These are phyloP conservation scores for Maudiozyma pseudohumilis DNA, from an alignment of 805 yeast species.

Conservation along the genomic window DNA sequence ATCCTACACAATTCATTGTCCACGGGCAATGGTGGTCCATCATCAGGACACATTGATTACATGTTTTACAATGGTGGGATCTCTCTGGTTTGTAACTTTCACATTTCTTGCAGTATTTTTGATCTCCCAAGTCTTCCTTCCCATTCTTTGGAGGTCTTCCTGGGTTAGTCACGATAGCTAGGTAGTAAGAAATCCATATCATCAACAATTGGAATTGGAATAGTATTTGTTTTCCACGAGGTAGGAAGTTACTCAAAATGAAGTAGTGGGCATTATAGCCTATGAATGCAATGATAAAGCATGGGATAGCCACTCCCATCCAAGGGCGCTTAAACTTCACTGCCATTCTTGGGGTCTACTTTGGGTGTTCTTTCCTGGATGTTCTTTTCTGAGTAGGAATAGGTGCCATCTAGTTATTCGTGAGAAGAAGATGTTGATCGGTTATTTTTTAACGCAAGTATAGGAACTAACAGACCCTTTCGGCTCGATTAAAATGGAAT, in stretches of 20 bases:
- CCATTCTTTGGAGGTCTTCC: slow-evolving; percentile 55
- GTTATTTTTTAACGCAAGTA: too few species aligned
- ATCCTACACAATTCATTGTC: slow-evolving; percentile 88
- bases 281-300: slow-evolving; percentile 41
- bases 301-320: slow-evolving; percentile 53
- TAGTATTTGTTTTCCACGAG: slow-evolving; percentile 32
- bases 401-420: too few species aligned
- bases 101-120: slow-evolving; percentile 66
- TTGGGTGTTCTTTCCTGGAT: too few species aligned
- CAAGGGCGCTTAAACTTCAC: slow-evolving; percentile 38
- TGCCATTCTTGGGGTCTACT: slow-evolving; percentile 20
- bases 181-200: slow-evolving; percentile 64
- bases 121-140: slow-evolving; percentile 22
- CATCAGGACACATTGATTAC: slow-evolving; percentile 61
- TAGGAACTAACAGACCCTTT: too few species aligned
- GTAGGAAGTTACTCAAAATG: slow-evolving; percentile 39
- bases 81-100: slow-evolving; percentile 67
- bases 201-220: slow-evolving; percentile 40
- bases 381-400: too few species aligned
- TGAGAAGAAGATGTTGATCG: too few species aligned
- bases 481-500: too few species aligned
- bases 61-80: slow-evolving; percentile 75
- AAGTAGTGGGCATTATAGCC: slow-evolving; percentile 57
- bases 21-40: slow-evolving; percentile 97
- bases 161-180: slow-evolving; percentile 59